A percentile compares a stretch with the other conserved stretches of the same genome.
Evolutionary conservation across 306 rosid species (phyloP).

Genomic region (Pyrus communis): DNA sequence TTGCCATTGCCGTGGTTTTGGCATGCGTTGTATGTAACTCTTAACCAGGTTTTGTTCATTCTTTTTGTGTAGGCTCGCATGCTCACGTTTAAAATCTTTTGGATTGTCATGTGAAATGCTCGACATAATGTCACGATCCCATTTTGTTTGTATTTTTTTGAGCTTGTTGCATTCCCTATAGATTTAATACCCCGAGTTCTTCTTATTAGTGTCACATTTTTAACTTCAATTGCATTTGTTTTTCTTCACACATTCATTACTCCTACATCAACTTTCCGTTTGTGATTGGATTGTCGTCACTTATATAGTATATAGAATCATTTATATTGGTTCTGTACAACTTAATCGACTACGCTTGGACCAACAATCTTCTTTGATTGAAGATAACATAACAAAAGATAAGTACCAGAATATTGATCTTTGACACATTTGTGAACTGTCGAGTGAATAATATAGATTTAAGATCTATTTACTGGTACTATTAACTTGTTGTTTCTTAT

Average conservation of each 20-base stretch:
- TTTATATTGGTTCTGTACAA: not conserved
- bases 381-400: not conserved
- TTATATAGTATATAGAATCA: not conserved
- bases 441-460: not conserved
- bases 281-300: not conserved
- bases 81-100: not conserved
- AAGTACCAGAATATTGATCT: not conserved
- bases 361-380: not conserved
- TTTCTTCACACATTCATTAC: not conserved
- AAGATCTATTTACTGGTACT: not conserved
- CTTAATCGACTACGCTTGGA: not conserved
- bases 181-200: not conserved
- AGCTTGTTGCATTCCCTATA: not conserved
- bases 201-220: not conserved
- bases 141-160: not conserved
- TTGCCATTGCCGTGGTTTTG: slow-evolving; percentile 42
- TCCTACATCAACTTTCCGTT: not conserved
- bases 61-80: slow-evolving; percentile 11
- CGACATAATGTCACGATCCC: not conserved
- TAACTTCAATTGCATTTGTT: not conserved
- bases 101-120: not conserved
- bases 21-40: slow-evolving; percentile 47
- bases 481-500: not conserved
- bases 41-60: slow-evolving; percentile 39
- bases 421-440: not conserved